phyloP scores from a whole-genome alignment of 2,329 filamentous ascomycete species.

The Xylariales sp. region DNA sequence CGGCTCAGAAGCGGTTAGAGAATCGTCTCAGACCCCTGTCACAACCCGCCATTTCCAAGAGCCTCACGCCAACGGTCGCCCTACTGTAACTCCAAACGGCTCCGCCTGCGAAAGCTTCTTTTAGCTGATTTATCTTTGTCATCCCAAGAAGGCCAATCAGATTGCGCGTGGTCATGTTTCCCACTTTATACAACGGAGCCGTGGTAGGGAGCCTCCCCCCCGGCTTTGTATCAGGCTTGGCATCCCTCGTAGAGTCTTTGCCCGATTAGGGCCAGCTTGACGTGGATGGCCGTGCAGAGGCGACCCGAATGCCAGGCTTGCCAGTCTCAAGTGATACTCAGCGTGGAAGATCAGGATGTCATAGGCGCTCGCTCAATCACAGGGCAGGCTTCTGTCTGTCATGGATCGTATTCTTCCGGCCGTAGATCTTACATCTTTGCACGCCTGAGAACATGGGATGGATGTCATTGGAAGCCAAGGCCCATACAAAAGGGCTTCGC shows the following conservation, averaged over 20 bases:
- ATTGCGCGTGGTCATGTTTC: too few species aligned
- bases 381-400: conserved; percentile 3
- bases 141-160: neutral
- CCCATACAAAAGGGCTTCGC: conserved; percentile 15
- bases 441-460: conserved; percentile 1
- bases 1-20: conserved; percentile 20
- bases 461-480: neutral
- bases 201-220: conserved; percentile 2
- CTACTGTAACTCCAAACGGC: neutral
- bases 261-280: conserved; percentile 6
- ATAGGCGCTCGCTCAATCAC: conserved; percentile 4
- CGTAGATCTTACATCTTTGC: neutral
- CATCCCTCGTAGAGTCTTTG: conserved; percentile 4
- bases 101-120: conserved; percentile 7
- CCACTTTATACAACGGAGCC: neutral
- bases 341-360: conserved; percentile 18
- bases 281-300: neutral
- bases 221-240: conserved; percentile 4
- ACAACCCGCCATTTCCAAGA: conserved; percentile 13
- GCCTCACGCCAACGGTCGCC: conserved; percentile 7
- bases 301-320: conserved; percentile 10
- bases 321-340: conserved; percentile 21
- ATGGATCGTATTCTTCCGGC: conserved; percentile 1
- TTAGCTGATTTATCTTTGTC: neutral
- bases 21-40: conserved; percentile 26